A percentile compares a stretch with the other conserved stretches of the same genome.
phyloP scores from a whole-genome alignment of 2,329 filamentous ascomycete species.

The Zasmidium citrigriseum region DNA sequence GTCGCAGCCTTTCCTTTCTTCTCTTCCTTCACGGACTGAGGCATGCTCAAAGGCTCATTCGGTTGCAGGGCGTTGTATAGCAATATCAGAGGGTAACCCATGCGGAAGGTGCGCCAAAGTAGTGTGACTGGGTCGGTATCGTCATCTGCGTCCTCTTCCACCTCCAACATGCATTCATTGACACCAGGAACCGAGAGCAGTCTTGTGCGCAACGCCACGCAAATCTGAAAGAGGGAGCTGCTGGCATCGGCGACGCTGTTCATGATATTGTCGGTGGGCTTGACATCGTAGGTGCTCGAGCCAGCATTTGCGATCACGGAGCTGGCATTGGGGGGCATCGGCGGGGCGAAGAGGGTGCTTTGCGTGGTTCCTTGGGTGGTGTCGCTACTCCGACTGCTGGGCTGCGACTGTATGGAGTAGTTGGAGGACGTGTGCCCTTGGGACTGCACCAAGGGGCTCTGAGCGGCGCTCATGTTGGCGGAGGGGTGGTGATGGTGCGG shows the following conservation, averaged over 20 bases:
- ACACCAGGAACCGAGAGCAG: constrained; percentile 83
- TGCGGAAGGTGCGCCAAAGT: constrained; percentile 83
- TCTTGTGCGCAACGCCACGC: constrained; percentile 78
- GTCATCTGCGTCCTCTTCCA: constrained; percentile 67
- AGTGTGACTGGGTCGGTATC: constrained; percentile 82
- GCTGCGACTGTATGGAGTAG: constrained; percentile 50
- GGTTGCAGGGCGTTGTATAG: constrained; percentile 88
- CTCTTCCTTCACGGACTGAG: constrained; percentile 59
- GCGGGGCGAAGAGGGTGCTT: constrained; percentile 47
- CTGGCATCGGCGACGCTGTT: constrained; percentile 94
- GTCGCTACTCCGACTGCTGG: constrained; percentile 48
- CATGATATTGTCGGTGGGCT: constrained; percentile 90
- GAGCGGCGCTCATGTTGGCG: constrained; percentile 23
- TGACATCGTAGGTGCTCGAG: constrained; percentile 43
- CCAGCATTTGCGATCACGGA: constrained; percentile 40
- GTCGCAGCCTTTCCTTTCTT: constrained; percentile 85
- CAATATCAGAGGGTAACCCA: constrained; percentile 79
- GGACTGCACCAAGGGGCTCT: constrained; percentile 40
- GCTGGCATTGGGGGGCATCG: constrained; percentile 30
- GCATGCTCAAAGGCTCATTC: constrained; percentile 56
- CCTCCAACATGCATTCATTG: constrained; percentile 69
- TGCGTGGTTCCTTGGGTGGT: constrained; percentile 48
- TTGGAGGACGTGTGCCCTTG: constrained; percentile 49
- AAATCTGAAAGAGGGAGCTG: constrained; percentile 92
- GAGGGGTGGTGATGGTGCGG: constrained; percentile 17